Conservation (phyloP, 306 rosid genomes). For the Sophora flavescens region DNA sequence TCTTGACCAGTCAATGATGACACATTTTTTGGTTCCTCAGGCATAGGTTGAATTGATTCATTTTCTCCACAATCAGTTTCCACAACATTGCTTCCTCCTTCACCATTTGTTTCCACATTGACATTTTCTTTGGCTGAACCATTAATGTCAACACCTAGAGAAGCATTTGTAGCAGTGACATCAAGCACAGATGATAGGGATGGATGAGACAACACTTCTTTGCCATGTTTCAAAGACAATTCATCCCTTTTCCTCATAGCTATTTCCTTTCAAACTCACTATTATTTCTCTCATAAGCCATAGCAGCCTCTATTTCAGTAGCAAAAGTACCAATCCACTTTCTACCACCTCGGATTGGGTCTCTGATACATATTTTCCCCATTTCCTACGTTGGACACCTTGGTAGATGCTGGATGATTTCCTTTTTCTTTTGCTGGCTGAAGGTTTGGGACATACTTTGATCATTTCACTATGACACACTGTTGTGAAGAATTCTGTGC, state of each 20-base stretch:
- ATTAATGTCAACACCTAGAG: constrained; percentile 36
- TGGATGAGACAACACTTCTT: constrained; percentile 44
- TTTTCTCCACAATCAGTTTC: constrained; percentile 44
- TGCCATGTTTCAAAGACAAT: constrained; percentile 24
- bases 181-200: constrained; percentile 80
- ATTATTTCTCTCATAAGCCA: constrained; percentile 60
- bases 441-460: constrained; percentile 7
- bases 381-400: constrained; percentile 71
- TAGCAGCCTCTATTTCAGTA: constrained; percentile 66
- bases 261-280: constrained; percentile 15
- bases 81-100: constrained; percentile 20
- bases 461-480: not conserved
- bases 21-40: constrained; percentile 48
- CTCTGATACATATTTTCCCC: constrained; percentile 66
- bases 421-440: constrained; percentile 20
- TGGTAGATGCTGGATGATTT: constrained; percentile 50
- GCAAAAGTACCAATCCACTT: constrained; percentile 69
- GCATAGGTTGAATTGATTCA: constrained; percentile 33
- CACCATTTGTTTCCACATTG: constrained; percentile 26
- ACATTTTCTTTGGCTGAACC: constrained; percentile 38
- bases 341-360: constrained; percentile 55
- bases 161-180: constrained; percentile 45
- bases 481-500: constrained; percentile 13
- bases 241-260: constrained; percentile 30
- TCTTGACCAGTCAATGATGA: constrained; percentile 41